Evolutionary conservation across 1,284 basidiomycete species (phyloP), one percentile per base, ranked within the genome.

Genomic region (Phaffia rhodozyma): DNA sequence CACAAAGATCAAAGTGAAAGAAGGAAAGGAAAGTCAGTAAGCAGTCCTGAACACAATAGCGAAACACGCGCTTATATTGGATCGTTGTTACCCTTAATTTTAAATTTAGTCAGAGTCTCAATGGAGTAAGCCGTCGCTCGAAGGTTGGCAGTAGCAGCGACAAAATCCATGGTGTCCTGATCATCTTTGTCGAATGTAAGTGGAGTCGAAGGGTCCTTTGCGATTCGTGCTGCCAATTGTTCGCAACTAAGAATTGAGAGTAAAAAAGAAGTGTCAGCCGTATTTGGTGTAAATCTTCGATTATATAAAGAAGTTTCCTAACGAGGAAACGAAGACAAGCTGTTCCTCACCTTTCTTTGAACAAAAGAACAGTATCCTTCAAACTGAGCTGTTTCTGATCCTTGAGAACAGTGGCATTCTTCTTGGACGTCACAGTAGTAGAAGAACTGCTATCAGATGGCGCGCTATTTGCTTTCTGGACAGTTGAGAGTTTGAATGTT

Each of bases 101-200:
- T 87, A 86, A 96, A 99, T 11, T 91, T 83, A 3, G 91, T 97
- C 78, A 94, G 92, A 1, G 80, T 80, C 11, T 83, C 81, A 57
- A 99, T 99, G 5, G 86, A 86, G 74, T 97, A 97, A 0, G 92
- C 89, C 6, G 83, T 82, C 0, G 91, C 89, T 5, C 94, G 85
- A 50, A 99, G 79, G 77, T 99, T 99, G 6, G 92, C 87, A 0
- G 92, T 84, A 2, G 94, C 88, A 0, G 92, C 91, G 43, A 97
- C 93, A 73, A 99, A 97, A 75, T 97, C 91, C 13, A 99, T 82
- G 0, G 91, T 88, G 70, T 97, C 93, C 50, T 92, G 88, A 71
- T 98, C 96, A 73, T 98, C 96, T 75, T 99, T 99, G 79, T 99
- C 96, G 71, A 97, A 99, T 0, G 85, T 79, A 58, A 98, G 87